Evolutionary conservation across 306 rosid genomes (phyloP).

Genomic region (Cucumis melo): DNA sequence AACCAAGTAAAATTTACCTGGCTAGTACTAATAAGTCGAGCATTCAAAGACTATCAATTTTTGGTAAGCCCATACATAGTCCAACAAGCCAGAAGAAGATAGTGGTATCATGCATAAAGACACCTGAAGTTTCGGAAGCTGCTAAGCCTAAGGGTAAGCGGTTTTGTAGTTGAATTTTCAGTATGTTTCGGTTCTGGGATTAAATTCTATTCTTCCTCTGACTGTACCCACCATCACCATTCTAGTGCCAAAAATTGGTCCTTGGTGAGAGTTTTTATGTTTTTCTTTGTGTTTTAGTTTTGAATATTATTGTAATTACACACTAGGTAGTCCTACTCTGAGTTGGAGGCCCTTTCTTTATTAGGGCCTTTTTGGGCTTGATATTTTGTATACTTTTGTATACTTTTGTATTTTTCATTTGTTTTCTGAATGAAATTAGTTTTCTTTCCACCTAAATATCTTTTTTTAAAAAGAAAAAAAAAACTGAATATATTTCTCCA

Average conservation of each 20-base stretch:
- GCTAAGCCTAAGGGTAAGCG: constrained; percentile 49
- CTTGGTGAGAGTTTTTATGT: too few relatives aligned
- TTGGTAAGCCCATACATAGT: constrained; percentile 28
- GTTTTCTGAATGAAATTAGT: too few relatives aligned
- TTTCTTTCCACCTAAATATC: too few relatives aligned
- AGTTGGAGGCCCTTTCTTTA: too few relatives aligned
- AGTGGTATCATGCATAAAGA: constrained; percentile 39
- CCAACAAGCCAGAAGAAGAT: constrained; percentile 29
- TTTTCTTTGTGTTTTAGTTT: too few relatives aligned
- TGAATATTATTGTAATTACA: too few relatives aligned
- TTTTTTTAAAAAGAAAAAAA: too few relatives aligned
- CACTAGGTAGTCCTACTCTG: too few relatives aligned
- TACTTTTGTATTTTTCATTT: too few relatives aligned
- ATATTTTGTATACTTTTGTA: too few relatives aligned
- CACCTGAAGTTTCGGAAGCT: constrained; percentile 40
- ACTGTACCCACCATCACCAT: background rate
- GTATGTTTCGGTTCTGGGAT: background rate
- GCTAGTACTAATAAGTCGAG: constrained; percentile 23
- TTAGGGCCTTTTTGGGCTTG: too few relatives aligned
- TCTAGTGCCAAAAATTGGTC: background rate
- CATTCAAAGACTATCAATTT: constrained; percentile 30
- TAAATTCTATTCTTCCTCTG: background rate
- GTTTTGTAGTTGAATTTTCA: background rate
- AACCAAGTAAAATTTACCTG: constrained; percentile 32
- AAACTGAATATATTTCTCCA: too few relatives aligned